Conservation (phyloP, 1,284 basidiomycete species). For the Pseudozyma sp. region DNA sequence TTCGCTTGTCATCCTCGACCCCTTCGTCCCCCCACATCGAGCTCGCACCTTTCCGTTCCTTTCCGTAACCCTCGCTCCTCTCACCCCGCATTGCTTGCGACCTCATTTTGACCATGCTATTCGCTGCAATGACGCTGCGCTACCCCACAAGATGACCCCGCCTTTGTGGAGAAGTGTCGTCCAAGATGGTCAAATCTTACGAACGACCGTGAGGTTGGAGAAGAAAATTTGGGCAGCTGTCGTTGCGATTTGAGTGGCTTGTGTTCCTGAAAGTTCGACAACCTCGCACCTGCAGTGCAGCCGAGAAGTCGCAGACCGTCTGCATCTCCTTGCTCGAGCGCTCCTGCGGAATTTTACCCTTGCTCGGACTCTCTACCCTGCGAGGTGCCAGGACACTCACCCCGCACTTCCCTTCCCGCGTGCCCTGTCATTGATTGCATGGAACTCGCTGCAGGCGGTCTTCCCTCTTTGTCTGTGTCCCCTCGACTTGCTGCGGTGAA, state of each 20-base stretch:
- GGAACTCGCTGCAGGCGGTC: no score
- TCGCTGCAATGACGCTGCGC: background rate
- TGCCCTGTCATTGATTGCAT: background rate
- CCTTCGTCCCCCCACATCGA: background rate
- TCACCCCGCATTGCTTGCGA: background rate
- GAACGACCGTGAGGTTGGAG: no score
- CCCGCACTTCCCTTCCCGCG: background rate
- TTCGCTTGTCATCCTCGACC: background rate
- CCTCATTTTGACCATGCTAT: background rate
- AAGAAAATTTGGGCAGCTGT: no score
- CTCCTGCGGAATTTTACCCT: background rate
- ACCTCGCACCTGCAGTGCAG: no score
- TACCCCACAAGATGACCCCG: background rate
- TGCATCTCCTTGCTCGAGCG: background rate
- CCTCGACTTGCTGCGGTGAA: no score
- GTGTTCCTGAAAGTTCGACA: no score
- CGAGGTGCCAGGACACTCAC: background rate
- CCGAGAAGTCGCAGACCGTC: background rate
- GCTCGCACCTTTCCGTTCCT: background rate
- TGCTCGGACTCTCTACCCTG: background rate
- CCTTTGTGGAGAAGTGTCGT: background rate
- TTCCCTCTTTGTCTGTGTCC: no score
- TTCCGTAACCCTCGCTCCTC: background rate
- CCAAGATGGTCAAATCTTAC: background rate
- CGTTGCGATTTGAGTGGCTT: no score